These are phyloP conservation scores for Leishmania aethiopica DNA, from an alignment of 208 protist species.

Conservation along the genomic window DNA sequence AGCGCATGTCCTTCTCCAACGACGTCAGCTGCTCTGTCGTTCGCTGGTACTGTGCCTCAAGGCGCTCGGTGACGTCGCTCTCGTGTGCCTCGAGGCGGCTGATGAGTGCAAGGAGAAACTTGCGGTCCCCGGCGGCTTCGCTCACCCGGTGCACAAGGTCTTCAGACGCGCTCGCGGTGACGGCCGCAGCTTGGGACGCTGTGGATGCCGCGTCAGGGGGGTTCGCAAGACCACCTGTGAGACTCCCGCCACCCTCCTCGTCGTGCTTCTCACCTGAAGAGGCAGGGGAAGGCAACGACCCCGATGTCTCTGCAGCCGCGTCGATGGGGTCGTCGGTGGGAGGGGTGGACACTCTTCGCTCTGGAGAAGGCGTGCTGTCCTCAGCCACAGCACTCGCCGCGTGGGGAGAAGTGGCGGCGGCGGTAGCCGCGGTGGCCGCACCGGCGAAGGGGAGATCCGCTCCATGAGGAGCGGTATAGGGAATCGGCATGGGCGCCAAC, in stretches of 20 bases:
- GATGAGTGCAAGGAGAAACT: slow-evolving; percentile 49
- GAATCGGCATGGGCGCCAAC: slow-evolving; percentile 17
- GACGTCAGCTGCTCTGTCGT: slow-evolving; percentile 43
- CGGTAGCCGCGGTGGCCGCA: neutral
- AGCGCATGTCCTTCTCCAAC: slow-evolving; percentile 51
- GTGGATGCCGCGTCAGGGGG: neutral
- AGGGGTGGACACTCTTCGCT: neutral
- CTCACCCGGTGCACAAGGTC: slow-evolving; percentile 16
- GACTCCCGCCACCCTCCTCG: neutral
- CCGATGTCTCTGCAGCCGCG: neutral
- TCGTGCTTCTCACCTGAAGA: neutral
- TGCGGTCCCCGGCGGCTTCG: slow-evolving; percentile 33
- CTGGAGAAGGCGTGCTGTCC: neutral
- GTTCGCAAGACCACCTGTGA: slow-evolving; percentile 3
- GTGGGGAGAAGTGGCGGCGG: neutral
- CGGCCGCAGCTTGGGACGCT: neutral
- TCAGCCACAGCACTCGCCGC: neutral
- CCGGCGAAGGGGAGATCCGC: neutral
- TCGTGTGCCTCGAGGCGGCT: slow-evolving; percentile 57
- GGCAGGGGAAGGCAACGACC: neutral
- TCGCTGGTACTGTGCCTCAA: slow-evolving; percentile 61
- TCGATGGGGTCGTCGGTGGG: neutral
- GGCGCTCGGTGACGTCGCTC: slow-evolving; percentile 45
- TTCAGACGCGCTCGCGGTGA: neutral
- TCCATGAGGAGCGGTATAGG: neutral